phyloP scores from a whole-genome alignment of 345 rosid genomes.

The Pistacia integerrima region DNA sequence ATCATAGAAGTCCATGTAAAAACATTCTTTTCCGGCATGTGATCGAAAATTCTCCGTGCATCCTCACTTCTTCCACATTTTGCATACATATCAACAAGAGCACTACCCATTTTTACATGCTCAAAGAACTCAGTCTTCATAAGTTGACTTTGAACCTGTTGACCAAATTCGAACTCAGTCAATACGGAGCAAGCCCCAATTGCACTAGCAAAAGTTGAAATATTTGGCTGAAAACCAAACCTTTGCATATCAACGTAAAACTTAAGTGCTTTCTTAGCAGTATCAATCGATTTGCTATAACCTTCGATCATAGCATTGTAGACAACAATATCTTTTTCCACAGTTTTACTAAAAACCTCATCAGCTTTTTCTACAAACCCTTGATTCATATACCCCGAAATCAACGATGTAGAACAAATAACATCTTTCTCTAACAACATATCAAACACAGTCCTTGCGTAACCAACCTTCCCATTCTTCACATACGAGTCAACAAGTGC shows the following conservation, averaged over 20 bases:
- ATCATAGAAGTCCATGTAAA: slow-evolving; percentile 97
- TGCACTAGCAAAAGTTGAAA: slow-evolving; percentile 77
- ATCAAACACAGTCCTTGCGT: slow-evolving; percentile 76
- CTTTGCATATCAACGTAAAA: slow-evolving; percentile 69
- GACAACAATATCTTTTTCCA: slow-evolving; percentile 73
- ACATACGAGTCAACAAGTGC: slow-evolving; percentile 80
- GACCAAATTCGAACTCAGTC: slow-evolving; percentile 61
- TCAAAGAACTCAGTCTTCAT: slow-evolving; percentile 51
- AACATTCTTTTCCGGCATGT: slow-evolving; percentile 70
- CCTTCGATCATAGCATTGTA: slow-evolving; percentile 97
- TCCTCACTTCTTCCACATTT: slow-evolving; percentile 76
- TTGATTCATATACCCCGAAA: slow-evolving; percentile 78
- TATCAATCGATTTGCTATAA: slow-evolving; percentile 62
- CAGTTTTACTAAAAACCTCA: slow-evolving; percentile 51
- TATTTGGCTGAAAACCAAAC: slow-evolving; percentile 56
- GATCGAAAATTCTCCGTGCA: slow-evolving; percentile 59
- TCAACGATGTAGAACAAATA: slow-evolving; percentile 86
- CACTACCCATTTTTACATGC: slow-evolving; percentile 79
- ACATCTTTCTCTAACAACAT: slow-evolving; percentile 63
- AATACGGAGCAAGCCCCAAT: slow-evolving; percentile 82
- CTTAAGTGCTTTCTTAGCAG: slow-evolving; percentile 54
- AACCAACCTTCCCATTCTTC: slow-evolving; percentile 56
- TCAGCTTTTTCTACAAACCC: slow-evolving; percentile 64
- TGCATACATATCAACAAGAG: slow-evolving; percentile 87
- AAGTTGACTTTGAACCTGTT: slow-evolving; percentile 75